Evolutionary conservation across 495 filamentous ascomycete species (phyloP).

Genomic region (Peziza echinospora): DNA sequence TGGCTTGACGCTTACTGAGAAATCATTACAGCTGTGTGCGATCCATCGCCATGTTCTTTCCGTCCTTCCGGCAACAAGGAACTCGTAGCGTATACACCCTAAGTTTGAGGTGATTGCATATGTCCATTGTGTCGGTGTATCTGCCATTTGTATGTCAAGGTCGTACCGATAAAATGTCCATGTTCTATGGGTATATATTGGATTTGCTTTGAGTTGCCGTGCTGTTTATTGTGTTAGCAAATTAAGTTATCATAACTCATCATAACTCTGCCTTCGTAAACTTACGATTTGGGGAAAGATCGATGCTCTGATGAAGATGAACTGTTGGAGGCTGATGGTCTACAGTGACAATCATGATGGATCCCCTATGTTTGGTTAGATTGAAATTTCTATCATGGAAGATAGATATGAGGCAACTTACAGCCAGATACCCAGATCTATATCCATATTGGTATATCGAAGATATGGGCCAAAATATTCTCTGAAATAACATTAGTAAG

Average conservation of each 20-base stretch:
- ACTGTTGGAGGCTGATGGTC: slow-evolving; percentile 88
- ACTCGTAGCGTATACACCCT: slow-evolving; percentile 91
- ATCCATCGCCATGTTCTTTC: slow-evolving; percentile 96
- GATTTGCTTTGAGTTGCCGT: slow-evolving; percentile 67
- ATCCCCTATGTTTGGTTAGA: no score
- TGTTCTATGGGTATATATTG: slow-evolving; percentile 69
- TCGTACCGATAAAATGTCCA: slow-evolving; percentile 97
- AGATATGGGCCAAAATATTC: slow-evolving; percentile 96
- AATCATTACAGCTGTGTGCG: slow-evolving; percentile 87
- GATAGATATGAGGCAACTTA: no score
- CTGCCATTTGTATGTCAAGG: slow-evolving; percentile 76
- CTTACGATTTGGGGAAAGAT: slow-evolving; percentile 79
- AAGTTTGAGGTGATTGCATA: slow-evolving; percentile 95
- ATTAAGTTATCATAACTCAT: no score
- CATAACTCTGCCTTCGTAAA: no score
- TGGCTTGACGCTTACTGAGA: slow-evolving; percentile 62
- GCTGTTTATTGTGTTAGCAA: no score
- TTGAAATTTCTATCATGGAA: no score
- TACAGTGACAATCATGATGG: slow-evolving; percentile 68
- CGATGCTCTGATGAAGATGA: slow-evolving; percentile 76
- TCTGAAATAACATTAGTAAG: no score
- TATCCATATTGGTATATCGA: slow-evolving; percentile 88
- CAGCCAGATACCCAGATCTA: slow-evolving; percentile 77
- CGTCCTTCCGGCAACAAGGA: slow-evolving; percentile 76
- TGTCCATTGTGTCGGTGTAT: slow-evolving; percentile 76